Evolutionary conservation across 2,329 filamentous ascomycete species (phyloP).

Genomic region (Onygenales sp.): DNA sequence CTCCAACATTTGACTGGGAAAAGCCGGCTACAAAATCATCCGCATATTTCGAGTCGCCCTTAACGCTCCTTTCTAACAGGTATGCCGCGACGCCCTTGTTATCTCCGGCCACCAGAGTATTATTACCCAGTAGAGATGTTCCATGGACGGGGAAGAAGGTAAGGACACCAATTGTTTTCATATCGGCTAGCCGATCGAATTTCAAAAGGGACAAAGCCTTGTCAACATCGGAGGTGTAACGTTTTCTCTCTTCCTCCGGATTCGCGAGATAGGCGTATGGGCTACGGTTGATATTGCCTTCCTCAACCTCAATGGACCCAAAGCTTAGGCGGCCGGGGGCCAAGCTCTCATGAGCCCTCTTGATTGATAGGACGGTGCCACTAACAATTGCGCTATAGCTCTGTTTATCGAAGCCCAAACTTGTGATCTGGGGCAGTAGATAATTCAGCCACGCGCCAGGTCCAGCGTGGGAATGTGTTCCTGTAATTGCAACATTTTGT

Average conservation of each 20-base stretch:
- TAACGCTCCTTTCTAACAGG: constrained; percentile 65
- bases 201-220: constrained; percentile 72
- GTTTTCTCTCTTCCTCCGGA: constrained; percentile 61
- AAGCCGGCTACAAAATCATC: constrained; percentile 79
- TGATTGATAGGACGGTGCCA: constrained; percentile 71
- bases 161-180: constrained; percentile 68
- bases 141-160: constrained; percentile 92
- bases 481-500: constrained; percentile 79
- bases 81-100: constrained; percentile 92
- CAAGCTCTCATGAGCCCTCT: constrained; percentile 66
- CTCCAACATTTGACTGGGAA: constrained; percentile 82
- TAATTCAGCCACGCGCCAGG: constrained; percentile 94
- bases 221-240: constrained; percentile 58
- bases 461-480: constrained; percentile 86
- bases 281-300: constrained; percentile 83
- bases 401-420: constrained; percentile 73
- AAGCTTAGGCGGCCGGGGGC: constrained; percentile 61
- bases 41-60: constrained; percentile 45
- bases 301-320: constrained; percentile 58
- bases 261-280: constrained; percentile 83
- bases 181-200: constrained; percentile 64
- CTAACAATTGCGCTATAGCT: constrained; percentile 85
- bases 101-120: constrained; percentile 84
- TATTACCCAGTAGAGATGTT: constrained; percentile 83
- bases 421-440: constrained; percentile 82